These are phyloP conservation scores for Nosema muscidifuracis DNA, from an alignment of 371 early-diverging fungal genomes.

Conservation along the genomic window DNA sequence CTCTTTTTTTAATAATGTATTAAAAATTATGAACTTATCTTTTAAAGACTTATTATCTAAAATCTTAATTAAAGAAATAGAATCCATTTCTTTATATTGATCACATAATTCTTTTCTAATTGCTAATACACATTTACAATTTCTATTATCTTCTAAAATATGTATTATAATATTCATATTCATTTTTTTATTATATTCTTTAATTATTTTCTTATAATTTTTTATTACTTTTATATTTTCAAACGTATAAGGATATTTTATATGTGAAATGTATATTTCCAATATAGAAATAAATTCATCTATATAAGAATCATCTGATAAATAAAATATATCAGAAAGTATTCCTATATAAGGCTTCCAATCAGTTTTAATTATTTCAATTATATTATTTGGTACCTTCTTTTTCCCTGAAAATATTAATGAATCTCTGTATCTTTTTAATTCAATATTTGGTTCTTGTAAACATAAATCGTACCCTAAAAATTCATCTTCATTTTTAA, in stretches of 20 bases:
- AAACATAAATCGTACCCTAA: too few relatives aligned
- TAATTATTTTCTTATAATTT: not conserved
- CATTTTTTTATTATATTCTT: not conserved
- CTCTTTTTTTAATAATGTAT: not conserved
- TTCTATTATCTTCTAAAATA: not conserved
- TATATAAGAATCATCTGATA: not conserved
- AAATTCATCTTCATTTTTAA: too few relatives aligned
- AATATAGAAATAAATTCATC: not conserved
- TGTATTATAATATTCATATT: not conserved
- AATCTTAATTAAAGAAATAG: not conserved
- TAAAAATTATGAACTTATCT: not conserved
- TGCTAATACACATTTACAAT: not conserved
- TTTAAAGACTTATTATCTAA: not conserved
- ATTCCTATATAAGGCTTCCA: too few relatives aligned
- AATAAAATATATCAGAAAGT: not conserved
- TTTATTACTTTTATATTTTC: not conserved
- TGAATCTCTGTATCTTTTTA: too few relatives aligned
- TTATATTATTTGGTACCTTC: too few relatives aligned
- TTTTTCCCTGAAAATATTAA: too few relatives aligned
- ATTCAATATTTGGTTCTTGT: too few relatives aligned
- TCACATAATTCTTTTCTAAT: not conserved
- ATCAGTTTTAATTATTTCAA: too few relatives aligned
- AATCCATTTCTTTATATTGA: not conserved
- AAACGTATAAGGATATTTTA: not conserved
- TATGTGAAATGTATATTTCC: not conserved